A percentile compares a stretch with the other conserved stretches of the same genome.
Evolutionary conservation across 495 filamentous ascomycete genomes (phyloP).

Genomic region (Glarea lozoyensis): DNA sequence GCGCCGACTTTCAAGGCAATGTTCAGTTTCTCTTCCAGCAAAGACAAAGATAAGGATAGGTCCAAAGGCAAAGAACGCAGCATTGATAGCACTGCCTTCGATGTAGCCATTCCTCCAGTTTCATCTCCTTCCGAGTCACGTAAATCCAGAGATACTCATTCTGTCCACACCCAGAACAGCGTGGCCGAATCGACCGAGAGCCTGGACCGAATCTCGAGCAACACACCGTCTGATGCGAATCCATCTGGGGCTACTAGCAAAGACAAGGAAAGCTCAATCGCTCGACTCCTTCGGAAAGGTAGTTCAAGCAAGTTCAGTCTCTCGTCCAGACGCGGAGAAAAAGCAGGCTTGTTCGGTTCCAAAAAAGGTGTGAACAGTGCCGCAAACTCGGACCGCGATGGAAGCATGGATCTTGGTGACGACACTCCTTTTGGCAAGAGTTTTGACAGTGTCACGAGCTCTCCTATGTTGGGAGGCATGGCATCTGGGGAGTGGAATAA

Average conservation of each 20-base stretch:
- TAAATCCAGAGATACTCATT: constrained; percentile 51
- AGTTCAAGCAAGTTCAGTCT: constrained; percentile 73
- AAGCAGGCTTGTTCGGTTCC: constrained; percentile 23
- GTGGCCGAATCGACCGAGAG: constrained; percentile 60
- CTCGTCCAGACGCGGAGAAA: constrained; percentile 57
- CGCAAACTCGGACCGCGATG: constrained; percentile 18
- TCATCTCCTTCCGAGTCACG: constrained; percentile 53
- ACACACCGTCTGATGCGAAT: constrained; percentile 53
- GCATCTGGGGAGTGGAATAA: constrained; percentile 14
- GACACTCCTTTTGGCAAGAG: constrained; percentile 11
- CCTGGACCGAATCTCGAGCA: constrained; percentile 58
- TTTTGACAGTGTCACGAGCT: constrained; percentile 21
- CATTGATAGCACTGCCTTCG: too few species aligned
- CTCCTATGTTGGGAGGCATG: constrained; percentile 18
- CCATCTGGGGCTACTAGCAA: constrained; percentile 31
- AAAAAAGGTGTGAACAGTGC: constrained; percentile 16
- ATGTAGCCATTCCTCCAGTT: background rate
- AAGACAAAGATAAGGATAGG: constrained; percentile 13
- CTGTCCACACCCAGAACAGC: constrained; percentile 52
- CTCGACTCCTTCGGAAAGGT: constrained; percentile 70
- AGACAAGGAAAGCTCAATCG: constrained; percentile 49
- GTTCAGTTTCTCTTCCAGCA: constrained; percentile 23
- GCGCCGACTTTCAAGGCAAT: constrained; percentile 49
- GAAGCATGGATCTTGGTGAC: constrained; percentile 17
- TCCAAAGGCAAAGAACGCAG: constrained; percentile 13